Base-by-base conservation (phyloP, 148 eudicot genomes). In the Chenopodium formosanum region DNA sequence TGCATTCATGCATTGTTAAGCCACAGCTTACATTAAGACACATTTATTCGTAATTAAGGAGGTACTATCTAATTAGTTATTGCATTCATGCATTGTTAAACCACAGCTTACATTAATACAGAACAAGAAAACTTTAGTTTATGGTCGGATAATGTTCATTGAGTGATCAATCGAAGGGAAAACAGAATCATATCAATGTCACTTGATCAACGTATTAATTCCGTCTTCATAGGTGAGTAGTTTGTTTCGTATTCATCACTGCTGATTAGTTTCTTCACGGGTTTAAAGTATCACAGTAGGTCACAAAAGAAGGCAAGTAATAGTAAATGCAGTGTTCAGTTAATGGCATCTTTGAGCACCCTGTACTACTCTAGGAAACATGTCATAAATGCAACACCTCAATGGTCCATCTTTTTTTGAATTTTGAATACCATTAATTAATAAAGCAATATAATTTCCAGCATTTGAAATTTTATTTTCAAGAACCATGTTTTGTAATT, bases 371-470 rank as follows among this genome's bases (percentile, higher is more conserved):
- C 79, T 70, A 74, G 68, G 64, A 73, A 83, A 78, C 70, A 78
- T 50, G 70, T 70, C 88, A 88, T 88, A 80, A 85, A 85, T 85
- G 84, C 80, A 78, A 70, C 74, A 78, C 84, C 88, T 83, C 83
- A 53, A 6, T 80, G 44, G 37, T 73, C 83, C 40, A 2, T 67
- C 46, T 70, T 31, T 31, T 60, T 84, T 84, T 74, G 37, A 83
- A 86, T 48, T 86, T 83, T 83, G 68, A 80, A 76, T 48, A n/a
- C 70, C 73, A 74, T 75, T 70, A 40, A 40, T 40, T 40, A 25
- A 0, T 40, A 73, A 74, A 70, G 8, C 70, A 58, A 5, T 58
- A 81, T 72, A 73, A 14, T 34, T 73, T 72, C 73, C 40, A 70
- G 7, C 46, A 22, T 84, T 16, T 19, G 12, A 34, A 78, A 0